Conservation (phyloP, 73 alveolate genomes). For the Urostyla sp. region DNA sequence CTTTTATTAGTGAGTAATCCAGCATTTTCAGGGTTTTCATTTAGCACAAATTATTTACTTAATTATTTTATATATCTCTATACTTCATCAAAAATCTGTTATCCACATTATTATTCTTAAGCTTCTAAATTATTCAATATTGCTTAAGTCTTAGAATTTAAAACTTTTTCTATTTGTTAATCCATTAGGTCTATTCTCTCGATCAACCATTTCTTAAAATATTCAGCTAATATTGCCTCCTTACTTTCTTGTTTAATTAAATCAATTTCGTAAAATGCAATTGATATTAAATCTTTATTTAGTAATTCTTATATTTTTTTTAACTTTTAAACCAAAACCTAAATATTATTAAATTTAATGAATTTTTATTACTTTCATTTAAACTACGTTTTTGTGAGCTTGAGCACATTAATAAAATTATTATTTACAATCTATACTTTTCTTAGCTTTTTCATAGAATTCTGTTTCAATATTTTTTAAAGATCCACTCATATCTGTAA, state of each 20-base stretch:
- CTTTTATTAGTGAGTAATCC: too few relatives aligned
- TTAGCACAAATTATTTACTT: conserved; percentile 34
- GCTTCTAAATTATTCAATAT: too few relatives aligned
- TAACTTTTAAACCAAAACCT: conserved; percentile 9
- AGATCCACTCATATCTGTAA: background rate
- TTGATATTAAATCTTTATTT: background rate
- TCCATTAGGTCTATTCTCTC: conserved; percentile 9
- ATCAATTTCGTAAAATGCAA: conserved; percentile 28
- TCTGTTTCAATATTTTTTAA: background rate
- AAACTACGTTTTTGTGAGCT: background rate
- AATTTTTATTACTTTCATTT: background rate
- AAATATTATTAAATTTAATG: background rate
- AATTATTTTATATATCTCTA: background rate
- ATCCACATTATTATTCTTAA: too few relatives aligned
- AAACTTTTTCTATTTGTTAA: conserved; percentile 14
- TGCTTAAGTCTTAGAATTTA: too few relatives aligned
- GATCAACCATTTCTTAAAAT: conserved; percentile 3
- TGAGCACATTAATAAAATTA: background rate
- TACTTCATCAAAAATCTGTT: conserved; percentile 22
- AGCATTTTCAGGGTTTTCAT: conserved; percentile 6
- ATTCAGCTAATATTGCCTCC: background rate
- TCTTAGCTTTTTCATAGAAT: conserved; percentile 2
- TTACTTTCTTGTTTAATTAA: conserved; percentile 4
- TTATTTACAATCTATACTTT: background rate
- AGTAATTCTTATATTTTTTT: conserved; percentile 25